Conservation (phyloP, 1,284 basidiomycete species). For the Hypsizygus ulmarius region DNA sequence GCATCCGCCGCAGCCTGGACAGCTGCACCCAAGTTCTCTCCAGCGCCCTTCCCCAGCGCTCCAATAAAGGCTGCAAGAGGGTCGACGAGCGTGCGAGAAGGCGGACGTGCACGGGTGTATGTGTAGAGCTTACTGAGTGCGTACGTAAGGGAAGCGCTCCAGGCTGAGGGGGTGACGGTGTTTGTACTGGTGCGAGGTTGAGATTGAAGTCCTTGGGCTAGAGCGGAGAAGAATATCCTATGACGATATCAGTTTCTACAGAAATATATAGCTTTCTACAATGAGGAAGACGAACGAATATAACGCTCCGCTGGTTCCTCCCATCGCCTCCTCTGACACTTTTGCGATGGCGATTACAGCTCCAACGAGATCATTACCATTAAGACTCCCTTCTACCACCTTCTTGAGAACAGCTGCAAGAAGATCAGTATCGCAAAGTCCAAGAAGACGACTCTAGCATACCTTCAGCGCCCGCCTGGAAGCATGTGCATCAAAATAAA, state of each 20-base stretch:
- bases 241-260: not conserved
- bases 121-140: slow-evolving; percentile 78
- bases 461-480: slow-evolving; percentile 38
- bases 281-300: slow-evolving; percentile 64
- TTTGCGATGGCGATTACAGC: slow-evolving; percentile 67
- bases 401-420: slow-evolving; percentile 50
- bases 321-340: slow-evolving; percentile 85
- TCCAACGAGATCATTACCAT: slow-evolving; percentile 60
- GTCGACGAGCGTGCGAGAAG: slow-evolving; percentile 89
- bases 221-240: slow-evolving; percentile 85
- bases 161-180: slow-evolving; percentile 49
- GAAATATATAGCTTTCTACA: not conserved
- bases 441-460: not conserved
- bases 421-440: not conserved
- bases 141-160: slow-evolving; percentile 58
- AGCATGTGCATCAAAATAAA: slow-evolving; percentile 24
- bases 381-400: slow-evolving; percentile 48
- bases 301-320: slow-evolving; percentile 88
- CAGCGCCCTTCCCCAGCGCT: slow-evolving; percentile 36
- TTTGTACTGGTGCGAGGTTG: slow-evolving; percentile 31
- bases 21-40: slow-evolving; percentile 48
- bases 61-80: slow-evolving; percentile 83
- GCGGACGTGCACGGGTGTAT: slow-evolving; percentile 87
- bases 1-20: slow-evolving; percentile 66
- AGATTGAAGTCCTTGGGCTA: slow-evolving; percentile 73